Base-by-base conservation (phyloP, 1,284 basidiomycete species). In the Tausonia pullulans region DNA sequence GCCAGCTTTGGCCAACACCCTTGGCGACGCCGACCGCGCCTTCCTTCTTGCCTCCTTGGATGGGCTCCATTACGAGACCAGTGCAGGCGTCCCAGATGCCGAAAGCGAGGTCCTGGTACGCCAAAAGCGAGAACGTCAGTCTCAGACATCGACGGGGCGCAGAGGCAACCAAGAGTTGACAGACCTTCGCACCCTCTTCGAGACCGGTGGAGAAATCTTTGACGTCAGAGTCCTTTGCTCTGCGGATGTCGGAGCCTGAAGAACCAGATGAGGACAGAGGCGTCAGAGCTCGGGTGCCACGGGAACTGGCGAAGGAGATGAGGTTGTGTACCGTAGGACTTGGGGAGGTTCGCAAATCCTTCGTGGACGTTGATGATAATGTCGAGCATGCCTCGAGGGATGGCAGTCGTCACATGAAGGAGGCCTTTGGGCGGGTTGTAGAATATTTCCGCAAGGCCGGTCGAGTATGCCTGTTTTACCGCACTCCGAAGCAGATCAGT, bases 341-440 rank as follows among this genome's bases (percentile, higher is more conserved):
- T 74, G 0, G 81, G 81, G 1, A 78, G 74, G 58, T 81, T 79
- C 5, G 39, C 7, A 14, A 56, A 56, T 8, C 59, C 50, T 74
- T 41, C 82, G 75, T 0, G 41, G 54, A 56, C 40, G 40, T 13
- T 14, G 39, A 3, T 11, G 54, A 56, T 14, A 16, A 56, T 27
- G 27, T 27, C 27, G 27, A 27, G 27, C 27, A 27, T 27, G 27
- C 27, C 27, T 27, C 27, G 27, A 40, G 79, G 77, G 57, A 79
- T 78, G 4, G 79, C 79, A 14, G 76, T 75, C 6, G 78, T 75
- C 0, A 80, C 78, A 51, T 79, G 79, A 52, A 80, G 76, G 40
- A 82, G 74, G 3, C 81, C 81, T 54, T 27, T 27, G 27, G 27
- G 27, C 27, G 27, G 27, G 27, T 27, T 27, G 27, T 27, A 27